Conservation (phyloP, 306 rosid genomes). For the Urtica urens region DNA sequence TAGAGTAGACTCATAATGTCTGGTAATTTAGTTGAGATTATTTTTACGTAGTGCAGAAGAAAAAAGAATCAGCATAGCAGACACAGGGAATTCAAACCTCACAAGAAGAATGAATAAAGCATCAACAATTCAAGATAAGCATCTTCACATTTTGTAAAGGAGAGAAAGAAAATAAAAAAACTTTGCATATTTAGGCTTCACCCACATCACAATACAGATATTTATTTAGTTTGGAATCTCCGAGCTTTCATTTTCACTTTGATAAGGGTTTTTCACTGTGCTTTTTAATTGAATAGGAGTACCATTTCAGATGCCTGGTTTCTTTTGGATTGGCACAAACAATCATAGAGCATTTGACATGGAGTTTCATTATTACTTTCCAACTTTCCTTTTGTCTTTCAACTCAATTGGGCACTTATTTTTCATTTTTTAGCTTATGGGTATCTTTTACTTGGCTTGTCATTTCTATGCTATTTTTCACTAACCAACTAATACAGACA, state of each 20-base stretch:
- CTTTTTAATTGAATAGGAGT: neutral
- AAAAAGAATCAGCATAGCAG: conserved; percentile 11
- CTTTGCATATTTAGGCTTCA: neutral
- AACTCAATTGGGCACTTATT: neutral
- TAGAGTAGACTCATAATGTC: neutral
- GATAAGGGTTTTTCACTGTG: no score
- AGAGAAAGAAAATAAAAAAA: neutral
- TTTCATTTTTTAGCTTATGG: neutral
- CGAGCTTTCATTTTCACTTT: neutral
- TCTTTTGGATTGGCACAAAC: conserved; percentile 10
- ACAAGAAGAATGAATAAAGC: conserved; percentile 12
- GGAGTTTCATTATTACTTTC: conserved; percentile 3
- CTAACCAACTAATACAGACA: neutral
- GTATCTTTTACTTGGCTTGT: neutral
- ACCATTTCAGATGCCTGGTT: conserved; percentile 5
- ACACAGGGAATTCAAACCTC: conserved; percentile 14
- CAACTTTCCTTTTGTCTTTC: neutral
- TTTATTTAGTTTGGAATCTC: conserved; percentile 1
- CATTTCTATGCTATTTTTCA: conserved; percentile 1
- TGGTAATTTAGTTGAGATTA: conserved; percentile 13
- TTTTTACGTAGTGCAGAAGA: conserved; percentile 4
- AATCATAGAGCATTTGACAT: conserved; percentile 4
- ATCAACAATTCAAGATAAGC: conserved; percentile 10
- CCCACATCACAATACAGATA: neutral
- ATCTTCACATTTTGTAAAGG: conserved; percentile 7